These are phyloP conservation scores for Kwoniella botswanensis DNA, from an alignment of 768 basidiomycete genomes.

Conservation along the genomic window DNA sequence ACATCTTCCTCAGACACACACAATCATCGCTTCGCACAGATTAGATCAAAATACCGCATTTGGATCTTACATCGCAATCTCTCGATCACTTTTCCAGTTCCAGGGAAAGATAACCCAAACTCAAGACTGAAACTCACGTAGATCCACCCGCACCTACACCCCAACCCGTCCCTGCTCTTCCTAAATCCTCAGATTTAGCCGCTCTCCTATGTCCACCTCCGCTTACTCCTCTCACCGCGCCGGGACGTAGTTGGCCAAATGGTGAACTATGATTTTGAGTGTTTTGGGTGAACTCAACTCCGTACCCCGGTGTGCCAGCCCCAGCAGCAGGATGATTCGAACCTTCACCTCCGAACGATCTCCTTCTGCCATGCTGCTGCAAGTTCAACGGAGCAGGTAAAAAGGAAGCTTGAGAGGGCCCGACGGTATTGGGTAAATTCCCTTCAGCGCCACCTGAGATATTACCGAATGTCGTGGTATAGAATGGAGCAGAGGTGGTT, in stretches of 20 bases:
- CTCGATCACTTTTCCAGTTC: neutral
- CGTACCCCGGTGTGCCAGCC: conserved; percentile 52
- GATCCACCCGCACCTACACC: conserved; percentile 49
- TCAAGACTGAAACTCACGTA: conserved; percentile 47
- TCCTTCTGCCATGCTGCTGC: conserved; percentile 19
- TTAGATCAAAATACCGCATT: neutral
- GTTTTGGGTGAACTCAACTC: conserved; percentile 34
- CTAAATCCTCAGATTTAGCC: conserved; percentile 70
- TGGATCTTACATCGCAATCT: neutral
- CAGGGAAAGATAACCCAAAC: conserved; percentile 6
- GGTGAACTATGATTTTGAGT: conserved; percentile 6
- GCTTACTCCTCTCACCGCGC: conserved; percentile 30
- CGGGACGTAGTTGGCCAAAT: conserved; percentile 14
- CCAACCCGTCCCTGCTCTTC: conserved; percentile 38
- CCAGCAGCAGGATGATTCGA: conserved; percentile 47
- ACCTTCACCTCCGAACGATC: conserved; percentile 40
- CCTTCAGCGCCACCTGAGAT: neutral
- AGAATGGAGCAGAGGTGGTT: conserved; percentile 42
- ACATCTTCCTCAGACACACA: neutral
- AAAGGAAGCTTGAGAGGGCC: conserved; percentile 24
- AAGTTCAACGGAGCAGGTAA: conserved; percentile 12
- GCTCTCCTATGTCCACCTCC: conserved; percentile 62
- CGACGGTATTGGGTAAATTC: conserved; percentile 26
- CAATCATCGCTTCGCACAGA: conserved; percentile 5
- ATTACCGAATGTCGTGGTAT: conserved; percentile 35